These are phyloP conservation scores for Raphanus sativus DNA, from an alignment of 345 rosid species.

Conservation along the genomic window DNA sequence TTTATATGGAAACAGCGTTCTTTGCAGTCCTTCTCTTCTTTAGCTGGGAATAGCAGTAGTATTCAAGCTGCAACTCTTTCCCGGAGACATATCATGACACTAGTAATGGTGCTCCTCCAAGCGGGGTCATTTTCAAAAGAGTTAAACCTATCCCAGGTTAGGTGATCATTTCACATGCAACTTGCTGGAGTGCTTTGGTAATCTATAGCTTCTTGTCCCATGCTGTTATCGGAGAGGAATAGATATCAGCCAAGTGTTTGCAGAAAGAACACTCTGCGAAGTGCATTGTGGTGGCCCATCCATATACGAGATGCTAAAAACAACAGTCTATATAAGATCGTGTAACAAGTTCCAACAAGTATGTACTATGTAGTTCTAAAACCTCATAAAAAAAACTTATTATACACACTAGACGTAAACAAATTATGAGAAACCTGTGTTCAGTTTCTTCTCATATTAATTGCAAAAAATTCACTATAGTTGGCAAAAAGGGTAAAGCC, in stretches of 20 bases:
- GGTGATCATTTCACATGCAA: neutral
- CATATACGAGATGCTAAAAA: neutral
- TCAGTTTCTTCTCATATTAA: neutral
- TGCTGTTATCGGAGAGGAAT: neutral
- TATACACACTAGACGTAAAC: neutral
- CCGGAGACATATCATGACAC: slow-evolving; percentile 45
- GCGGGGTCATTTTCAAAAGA: slow-evolving; percentile 49
- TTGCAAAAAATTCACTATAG: slow-evolving; percentile 14
- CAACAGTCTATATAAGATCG: neutral
- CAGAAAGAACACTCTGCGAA: neutral
- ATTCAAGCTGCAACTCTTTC: slow-evolving; percentile 32
- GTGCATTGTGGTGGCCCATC: neutral
- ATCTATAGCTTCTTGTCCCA: neutral
- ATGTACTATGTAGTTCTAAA: neutral
- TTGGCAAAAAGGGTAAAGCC: neutral
- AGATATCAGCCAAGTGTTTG: neutral
- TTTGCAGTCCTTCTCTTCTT: neutral
- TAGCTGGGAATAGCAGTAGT: slow-evolving; percentile 30
- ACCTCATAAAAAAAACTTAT: neutral
- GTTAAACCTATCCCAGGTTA: neutral
- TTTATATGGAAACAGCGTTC: neutral
- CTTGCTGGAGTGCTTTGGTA: slow-evolving; percentile 1
- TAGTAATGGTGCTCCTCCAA: slow-evolving; percentile 80
- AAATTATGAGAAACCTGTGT: slow-evolving; percentile 4
- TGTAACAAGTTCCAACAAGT: neutral